These are phyloP conservation scores for Phytophthora fragariaefolia DNA, from an alignment of 352 stramenopile species.

Conservation along the genomic window DNA sequence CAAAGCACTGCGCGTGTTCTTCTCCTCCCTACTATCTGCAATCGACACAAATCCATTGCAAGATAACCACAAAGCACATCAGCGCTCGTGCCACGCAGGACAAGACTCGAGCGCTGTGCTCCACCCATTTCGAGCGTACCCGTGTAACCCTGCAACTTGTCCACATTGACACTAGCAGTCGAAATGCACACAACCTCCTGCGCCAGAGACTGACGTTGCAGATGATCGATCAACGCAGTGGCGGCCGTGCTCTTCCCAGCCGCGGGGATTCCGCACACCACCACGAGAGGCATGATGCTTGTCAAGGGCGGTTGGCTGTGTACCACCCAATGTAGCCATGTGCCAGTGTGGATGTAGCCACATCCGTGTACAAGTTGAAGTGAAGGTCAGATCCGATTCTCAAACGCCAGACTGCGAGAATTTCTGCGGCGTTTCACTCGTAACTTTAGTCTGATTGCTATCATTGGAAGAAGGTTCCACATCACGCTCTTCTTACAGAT, in stretches of 20 bases:
- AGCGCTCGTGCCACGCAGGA: not conserved
- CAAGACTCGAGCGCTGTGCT: conserved; percentile 3
- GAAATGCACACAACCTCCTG: conserved; percentile 67
- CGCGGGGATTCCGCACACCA: conserved; percentile 73
- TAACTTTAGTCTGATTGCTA: conserved; percentile 24
- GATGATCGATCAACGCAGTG: conserved; percentile 52
- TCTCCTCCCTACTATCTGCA: conserved; percentile 68
- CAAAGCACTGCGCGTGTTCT: conserved; percentile 72
- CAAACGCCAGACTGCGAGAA: no score
- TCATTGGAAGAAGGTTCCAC: not conserved
- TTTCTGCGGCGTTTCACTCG: not conserved
- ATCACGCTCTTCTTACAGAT: not conserved
- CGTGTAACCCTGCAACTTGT: conserved; percentile 61
- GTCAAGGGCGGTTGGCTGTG: conserved; percentile 3
- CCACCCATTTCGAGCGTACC: conserved; percentile 43
- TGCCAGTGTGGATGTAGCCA: conserved; percentile 14
- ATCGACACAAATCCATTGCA: not conserved
- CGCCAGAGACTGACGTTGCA: conserved; percentile 45
- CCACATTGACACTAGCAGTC: conserved; percentile 64
- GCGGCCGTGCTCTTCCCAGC: conserved; percentile 73
- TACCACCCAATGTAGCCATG: no score
- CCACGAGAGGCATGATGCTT: conserved; percentile 70
- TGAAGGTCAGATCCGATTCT: no score
- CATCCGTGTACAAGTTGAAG: conserved; percentile 6
- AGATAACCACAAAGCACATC: not conserved